Percentiles rank a stretch among this genome's conserved stretches.
phyloP scores from a whole-genome alignment of 306 rosid species.

The Vigna hirtella region DNA sequence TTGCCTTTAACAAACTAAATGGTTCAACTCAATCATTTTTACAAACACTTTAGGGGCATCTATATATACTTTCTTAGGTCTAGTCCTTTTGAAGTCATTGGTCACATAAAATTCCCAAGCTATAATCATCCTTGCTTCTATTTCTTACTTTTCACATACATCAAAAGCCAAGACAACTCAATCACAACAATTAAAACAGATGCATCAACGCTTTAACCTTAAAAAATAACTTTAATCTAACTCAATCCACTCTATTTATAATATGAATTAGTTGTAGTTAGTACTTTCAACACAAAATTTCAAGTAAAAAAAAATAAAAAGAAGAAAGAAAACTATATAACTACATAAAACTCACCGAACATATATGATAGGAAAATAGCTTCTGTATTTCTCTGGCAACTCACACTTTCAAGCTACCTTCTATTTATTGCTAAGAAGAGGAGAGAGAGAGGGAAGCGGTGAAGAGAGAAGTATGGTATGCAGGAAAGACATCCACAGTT shows the following conservation, averaged over 20 bases:
- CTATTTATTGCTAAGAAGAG: neutral
- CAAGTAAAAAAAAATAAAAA: no score
- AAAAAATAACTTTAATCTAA: no score
- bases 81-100: neutral
- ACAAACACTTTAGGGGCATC: neutral
- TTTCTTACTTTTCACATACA: neutral
- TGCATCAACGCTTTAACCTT: no score
- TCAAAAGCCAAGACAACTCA: neutral
- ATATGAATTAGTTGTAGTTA: no score
- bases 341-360: no score
- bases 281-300: no score
- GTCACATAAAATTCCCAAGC: neutral
- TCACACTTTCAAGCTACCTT: neutral
- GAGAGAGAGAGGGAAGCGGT: neutral
- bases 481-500: neutral
- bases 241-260: no score
- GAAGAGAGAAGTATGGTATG: neutral
- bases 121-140: neutral
- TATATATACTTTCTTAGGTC: neutral
- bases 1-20: neutral
- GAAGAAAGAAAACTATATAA: no score
- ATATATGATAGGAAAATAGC: neutral
- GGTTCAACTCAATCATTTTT: neutral
- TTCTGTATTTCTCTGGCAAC: neutral
- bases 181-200: neutral